Evolutionary conservation across 2,329 filamentous ascomycete species (phyloP).

Genomic region (Penicillium janthinellum): DNA sequence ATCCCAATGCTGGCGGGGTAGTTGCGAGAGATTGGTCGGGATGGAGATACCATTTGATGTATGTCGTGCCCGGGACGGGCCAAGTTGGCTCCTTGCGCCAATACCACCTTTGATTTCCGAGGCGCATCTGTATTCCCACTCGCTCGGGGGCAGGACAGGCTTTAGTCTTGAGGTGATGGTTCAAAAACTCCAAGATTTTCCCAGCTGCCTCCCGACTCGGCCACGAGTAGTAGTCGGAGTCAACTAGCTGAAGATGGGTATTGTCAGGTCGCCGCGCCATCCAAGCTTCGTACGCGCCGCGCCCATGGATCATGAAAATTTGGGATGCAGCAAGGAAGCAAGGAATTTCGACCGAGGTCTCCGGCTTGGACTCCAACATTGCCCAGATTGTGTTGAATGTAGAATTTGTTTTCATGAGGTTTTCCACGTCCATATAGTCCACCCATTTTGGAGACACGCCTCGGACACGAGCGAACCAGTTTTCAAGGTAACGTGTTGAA

Average conservation of each 20-base stretch:
- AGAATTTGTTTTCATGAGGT: not conserved
- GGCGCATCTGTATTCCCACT: not conserved
- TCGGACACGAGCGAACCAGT: constrained; percentile 1
- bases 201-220: not conserved
- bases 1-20: not conserved
- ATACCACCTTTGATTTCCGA: not conserved
- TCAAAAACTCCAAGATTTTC: not conserved
- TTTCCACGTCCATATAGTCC: not conserved
- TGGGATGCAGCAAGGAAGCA: constrained; percentile 1
- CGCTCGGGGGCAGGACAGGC: not conserved
- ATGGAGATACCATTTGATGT: not conserved
- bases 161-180: not conserved
- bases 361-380: not conserved
- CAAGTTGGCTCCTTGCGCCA: not conserved
- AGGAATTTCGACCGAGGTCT: not conserved
- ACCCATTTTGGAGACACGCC: not conserved
- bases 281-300: not conserved
- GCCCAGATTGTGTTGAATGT: not conserved
- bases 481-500: not conserved
- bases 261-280: not conserved
- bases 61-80: not conserved
- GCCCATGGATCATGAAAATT: constrained; percentile 1
- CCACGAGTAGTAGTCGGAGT: constrained; percentile 1
- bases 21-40: not conserved
- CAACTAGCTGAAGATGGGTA: not conserved